Conservation (phyloP, 768 basidiomycete genomes). For the Dentipellis fragilis region DNA sequence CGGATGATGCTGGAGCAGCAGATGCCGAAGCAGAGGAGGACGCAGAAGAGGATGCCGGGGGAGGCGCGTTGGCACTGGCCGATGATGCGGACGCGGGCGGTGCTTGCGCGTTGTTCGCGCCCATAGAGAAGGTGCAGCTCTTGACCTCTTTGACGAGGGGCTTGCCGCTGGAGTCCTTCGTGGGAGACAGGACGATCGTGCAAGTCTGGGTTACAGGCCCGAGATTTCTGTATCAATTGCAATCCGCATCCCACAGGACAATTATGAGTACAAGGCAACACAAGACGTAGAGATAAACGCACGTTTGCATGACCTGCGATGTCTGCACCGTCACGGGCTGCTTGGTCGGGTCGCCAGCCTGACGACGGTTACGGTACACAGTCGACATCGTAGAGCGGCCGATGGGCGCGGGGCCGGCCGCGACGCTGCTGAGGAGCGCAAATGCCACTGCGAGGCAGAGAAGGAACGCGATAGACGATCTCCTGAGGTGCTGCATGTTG, state of each 20-base stretch:
- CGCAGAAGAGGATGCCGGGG: neutral
- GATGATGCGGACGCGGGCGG: neutral
- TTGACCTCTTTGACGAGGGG: slow-evolving; percentile 22
- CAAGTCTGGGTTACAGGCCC: slow-evolving; percentile 28
- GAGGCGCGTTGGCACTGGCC: neutral
- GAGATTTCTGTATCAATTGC: slow-evolving; percentile 1
- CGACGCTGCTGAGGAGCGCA: slow-evolving; percentile 2
- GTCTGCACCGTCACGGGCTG: slow-evolving; percentile 28
- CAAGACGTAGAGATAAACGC: slow-evolving; percentile 14
- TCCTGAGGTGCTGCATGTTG: slow-evolving; percentile 19
- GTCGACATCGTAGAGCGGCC: neutral
- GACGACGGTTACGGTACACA: slow-evolving; percentile 10
- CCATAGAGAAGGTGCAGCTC: slow-evolving; percentile 17
- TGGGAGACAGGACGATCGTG: slow-evolving; percentile 25
- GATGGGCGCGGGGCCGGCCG: neutral
- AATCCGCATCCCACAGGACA: too few relatives aligned
- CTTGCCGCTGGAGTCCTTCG: slow-evolving; percentile 20
- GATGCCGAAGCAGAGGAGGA: too few relatives aligned
- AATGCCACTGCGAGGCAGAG: neutral
- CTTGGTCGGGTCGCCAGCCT: slow-evolving; percentile 16
- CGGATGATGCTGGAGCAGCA: too few relatives aligned
- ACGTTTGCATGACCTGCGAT: slow-evolving; percentile 29
- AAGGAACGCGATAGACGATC: neutral
- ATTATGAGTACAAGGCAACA: too few relatives aligned
- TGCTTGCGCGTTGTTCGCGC: neutral